Conservation (phyloP, 2,329 filamentous ascomycete species). For the Leptographium procerum region DNA sequence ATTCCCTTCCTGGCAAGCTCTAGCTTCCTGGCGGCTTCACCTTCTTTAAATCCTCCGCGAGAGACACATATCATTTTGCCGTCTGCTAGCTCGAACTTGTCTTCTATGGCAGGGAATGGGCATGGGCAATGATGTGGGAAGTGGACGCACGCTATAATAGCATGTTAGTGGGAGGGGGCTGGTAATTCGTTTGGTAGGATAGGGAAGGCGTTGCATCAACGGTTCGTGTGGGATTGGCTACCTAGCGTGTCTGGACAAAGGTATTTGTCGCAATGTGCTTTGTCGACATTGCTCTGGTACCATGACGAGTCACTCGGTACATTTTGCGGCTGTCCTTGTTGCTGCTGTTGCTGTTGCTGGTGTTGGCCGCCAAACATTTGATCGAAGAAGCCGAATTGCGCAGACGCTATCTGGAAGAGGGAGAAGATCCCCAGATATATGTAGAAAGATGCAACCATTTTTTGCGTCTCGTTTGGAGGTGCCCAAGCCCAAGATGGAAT, state of each 20-base stretch:
- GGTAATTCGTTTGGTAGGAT: too few species aligned
- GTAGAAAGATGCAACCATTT: constrained; percentile 20
- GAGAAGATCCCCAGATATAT: constrained; percentile 39
- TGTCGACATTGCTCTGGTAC: constrained; percentile 41
- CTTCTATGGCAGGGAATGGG: constrained; percentile 62
- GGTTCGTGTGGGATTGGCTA: constrained; percentile 12
- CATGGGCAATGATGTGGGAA: constrained; percentile 97
- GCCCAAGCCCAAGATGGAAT: neutral
- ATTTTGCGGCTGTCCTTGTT: constrained; percentile 57
- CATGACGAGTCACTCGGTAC: constrained; percentile 72
- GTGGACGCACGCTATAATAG: constrained; percentile 63
- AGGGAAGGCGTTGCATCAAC: too few species aligned
- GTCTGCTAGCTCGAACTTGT: constrained; percentile 65
- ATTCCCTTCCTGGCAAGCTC: constrained; percentile 71
- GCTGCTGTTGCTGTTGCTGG: constrained; percentile 34
- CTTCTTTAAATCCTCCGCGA: constrained; percentile 61
- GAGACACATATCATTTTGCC: constrained; percentile 64
- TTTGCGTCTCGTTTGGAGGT: constrained; percentile 4
- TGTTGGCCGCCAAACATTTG: constrained; percentile 84
- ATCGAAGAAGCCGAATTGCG: constrained; percentile 96
- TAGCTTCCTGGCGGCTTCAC: constrained; percentile 63
- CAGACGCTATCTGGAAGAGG: constrained; percentile 49
- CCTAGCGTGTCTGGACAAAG: constrained; percentile 82
- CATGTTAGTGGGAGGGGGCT: too few species aligned
- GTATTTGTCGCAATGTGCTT: constrained; percentile 84